phyloP scores from a whole-genome alignment of 106 monocot species.

The Dendrobium huoshanense region DNA sequence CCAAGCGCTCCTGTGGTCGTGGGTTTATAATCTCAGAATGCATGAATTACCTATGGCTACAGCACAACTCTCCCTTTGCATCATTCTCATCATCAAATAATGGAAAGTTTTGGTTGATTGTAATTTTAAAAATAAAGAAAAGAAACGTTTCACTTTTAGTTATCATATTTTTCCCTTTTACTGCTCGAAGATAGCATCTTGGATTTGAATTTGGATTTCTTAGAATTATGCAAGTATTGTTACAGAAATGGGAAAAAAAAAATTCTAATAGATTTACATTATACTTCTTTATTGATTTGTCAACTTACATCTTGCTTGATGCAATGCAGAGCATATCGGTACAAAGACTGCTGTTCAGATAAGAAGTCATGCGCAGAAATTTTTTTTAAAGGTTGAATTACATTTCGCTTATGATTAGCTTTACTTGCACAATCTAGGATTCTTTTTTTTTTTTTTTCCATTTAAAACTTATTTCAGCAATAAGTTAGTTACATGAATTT shows the following conservation, averaged over 20 bases:
- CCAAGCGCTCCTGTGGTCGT: background rate
- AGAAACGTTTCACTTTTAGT: background rate
- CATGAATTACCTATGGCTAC: background rate
- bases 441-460: background rate
- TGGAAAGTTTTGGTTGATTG: background rate
- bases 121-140: background rate
- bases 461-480: background rate
- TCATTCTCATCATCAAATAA: background rate
- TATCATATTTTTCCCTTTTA: background rate
- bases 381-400: constrained; percentile 25
- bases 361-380: constrained; percentile 36
- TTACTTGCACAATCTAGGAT: background rate
- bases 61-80: background rate
- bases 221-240: background rate
- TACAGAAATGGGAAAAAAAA: background rate
- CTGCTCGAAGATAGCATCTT: background rate
- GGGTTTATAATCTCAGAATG: background rate
- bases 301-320: background rate
- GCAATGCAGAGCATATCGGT: constrained; percentile 27
- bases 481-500: background rate
- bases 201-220: background rate
- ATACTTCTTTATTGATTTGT: background rate
- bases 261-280: background rate
- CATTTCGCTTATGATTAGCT: background rate
- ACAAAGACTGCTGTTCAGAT: constrained; percentile 33